Evolutionary conservation across 345 rosid genomes (phyloP), one percentile per base, ranked within the genome.

Genomic region (Salix exigua): DNA sequence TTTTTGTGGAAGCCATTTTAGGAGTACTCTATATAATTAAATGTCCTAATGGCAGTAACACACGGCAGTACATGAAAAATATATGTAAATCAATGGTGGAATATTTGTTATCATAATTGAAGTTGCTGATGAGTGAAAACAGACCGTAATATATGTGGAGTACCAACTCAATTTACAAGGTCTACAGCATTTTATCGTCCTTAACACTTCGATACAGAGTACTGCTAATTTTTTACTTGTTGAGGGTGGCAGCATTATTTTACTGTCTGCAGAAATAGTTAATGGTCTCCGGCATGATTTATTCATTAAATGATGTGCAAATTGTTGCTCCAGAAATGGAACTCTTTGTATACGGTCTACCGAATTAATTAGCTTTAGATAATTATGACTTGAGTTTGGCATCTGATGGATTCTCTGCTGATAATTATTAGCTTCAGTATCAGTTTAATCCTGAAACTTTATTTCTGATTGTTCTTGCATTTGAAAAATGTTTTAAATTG

Each of bases 301-400:
- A 76, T 78, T 76, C 76, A 75, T 40, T 76, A 72, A 69, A 67
- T 71, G 61, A 68, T 48, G 38, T 63, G 28, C 55, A 66, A 66
- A 70, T 70, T 44, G 28, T 60, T 58, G 26, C n/a, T 68, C 70
- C 50, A 74, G 33, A 64, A 66, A 64, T 50, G 23, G 12, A 53
- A 35, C 4, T 61, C 28, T 31, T 67, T 38, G 33, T 70, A 28
- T 11, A 10, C 31, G 33, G 33, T 12, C 18, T 1, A 42, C 38
- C 61, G 9, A 10, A 58, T 58, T 12, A 53, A 55, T 76, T 58
- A 26, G 25, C 28, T 23, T 9, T n/a, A 1, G 63, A 58, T 58
- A 23, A 23, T 58, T 58, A 25, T 55, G 62, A 55, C 62, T 55
- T 30, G 68, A 64, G 40, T 17, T 28, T 30, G 9, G 37, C 68